phyloP scores from a whole-genome alignment of 257 asterid genomes.

The Avicennia marina region DNA sequence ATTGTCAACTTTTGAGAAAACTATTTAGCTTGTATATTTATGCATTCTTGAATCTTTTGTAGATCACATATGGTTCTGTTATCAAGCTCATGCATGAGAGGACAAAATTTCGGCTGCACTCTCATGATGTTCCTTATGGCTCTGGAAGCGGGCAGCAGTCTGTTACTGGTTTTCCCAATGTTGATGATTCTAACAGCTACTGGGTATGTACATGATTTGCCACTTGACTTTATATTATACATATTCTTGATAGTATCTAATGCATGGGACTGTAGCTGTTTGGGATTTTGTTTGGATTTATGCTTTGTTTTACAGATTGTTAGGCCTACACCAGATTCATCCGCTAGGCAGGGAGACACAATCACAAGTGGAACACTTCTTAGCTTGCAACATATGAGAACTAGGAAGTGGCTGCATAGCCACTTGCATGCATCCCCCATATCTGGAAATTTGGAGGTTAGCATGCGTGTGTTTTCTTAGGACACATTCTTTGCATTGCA shows the following conservation, averaged over 20 bases:
- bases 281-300: slow-evolving; percentile 8
- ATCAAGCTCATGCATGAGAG: slow-evolving; percentile 92
- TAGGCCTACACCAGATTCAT: slow-evolving; percentile 52
- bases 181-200: slow-evolving; percentile 92
- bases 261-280: neutral
- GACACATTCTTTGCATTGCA: neutral
- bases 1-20: neutral
- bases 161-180: slow-evolving; percentile 82
- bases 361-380: slow-evolving; percentile 62
- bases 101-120: slow-evolving; percentile 82
- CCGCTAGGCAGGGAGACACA: slow-evolving; percentile 84
- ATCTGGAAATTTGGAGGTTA: slow-evolving; percentile 90
- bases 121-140: slow-evolving; percentile 96
- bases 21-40: neutral
- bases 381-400: slow-evolving; percentile 85
- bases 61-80: slow-evolving; percentile 85
- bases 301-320: slow-evolving; percentile 50
- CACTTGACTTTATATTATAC: neutral
- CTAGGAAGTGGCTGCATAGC: slow-evolving; percentile 95
- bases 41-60: slow-evolving; percentile 1
- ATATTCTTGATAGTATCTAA: neutral
- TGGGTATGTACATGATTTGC: slow-evolving; percentile 51
- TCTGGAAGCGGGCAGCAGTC: slow-evolving; percentile 99
- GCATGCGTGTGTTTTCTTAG: slow-evolving; percentile 19
- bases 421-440: slow-evolving; percentile 99